Base-by-base conservation (phyloP, 768 basidiomycete genomes). In the Grammothele lineata region DNA sequence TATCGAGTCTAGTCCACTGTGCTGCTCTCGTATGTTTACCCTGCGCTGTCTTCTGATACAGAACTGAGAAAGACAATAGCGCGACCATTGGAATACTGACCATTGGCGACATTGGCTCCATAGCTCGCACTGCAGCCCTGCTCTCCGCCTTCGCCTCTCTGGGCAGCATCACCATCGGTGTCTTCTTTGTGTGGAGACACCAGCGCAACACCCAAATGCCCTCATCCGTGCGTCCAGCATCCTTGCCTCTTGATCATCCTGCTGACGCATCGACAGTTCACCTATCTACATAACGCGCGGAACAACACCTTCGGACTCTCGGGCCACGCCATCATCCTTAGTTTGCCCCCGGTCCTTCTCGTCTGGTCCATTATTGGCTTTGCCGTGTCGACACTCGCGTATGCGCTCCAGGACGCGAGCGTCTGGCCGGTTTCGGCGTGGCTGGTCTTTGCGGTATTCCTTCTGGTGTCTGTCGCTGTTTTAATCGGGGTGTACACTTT, bases 111-210 rank as follows among this genome's bases (percentile, higher is more conserved):
- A 61, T 78, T 15, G 62, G 66, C 17, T 57, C 57, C 24, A 51
- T 52, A 15, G 44, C 57, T 25, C 54, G 51, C 45, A 55, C 53
- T 17, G 66, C 70, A 4, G 70, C 74, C 4, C 70, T 70, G 19
- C 58, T 74, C 5, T 77, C 78, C 5, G 66, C 74, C 11, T 68
- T 79, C 33, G 65, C 70, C 19, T 75, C 78, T 15, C 62, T 80
- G n/a, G 74, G 76, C 5, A 79, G 77, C 51, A 74, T 78, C 45
- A 75, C 77, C 12, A 67, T 74, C 11, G 78, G 76, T 4, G 76
- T 78, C 1, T 80, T 79, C 54, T 76, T 72, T 34, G 74, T 78
- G 17, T 80, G 78, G 78, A 64, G 69, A 45, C 77, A 79, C 54
- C 77, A 78, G 54, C 65, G 70, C 10, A 75, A 76, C 46, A 68